Percentiles rank a stretch among this genome's conserved stretches.
Evolutionary conservation across 495 filamentous ascomycete species (phyloP).

Genomic region (Annulohypoxylon moriforme): DNA sequence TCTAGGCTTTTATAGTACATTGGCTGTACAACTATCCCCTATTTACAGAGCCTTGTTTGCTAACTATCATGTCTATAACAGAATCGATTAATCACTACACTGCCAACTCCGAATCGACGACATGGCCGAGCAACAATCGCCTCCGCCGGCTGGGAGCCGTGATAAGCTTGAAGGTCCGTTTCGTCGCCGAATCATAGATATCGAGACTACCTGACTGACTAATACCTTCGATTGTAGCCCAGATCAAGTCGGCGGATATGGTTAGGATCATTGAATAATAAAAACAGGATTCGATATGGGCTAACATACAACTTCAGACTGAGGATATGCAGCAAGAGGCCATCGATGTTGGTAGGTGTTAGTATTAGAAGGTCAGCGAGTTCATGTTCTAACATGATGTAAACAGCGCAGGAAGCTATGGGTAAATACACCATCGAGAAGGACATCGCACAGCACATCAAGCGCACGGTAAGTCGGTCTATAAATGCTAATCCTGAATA

Average conservation of each 20-base stretch:
- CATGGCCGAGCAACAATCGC: slow-evolving; percentile 47
- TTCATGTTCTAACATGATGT: slow-evolving; percentile 12
- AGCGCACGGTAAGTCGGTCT: slow-evolving; percentile 78
- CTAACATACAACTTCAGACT: slow-evolving; percentile 67
- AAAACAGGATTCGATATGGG: background rate
- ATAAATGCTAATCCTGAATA: background rate
- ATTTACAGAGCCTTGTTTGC: background rate
- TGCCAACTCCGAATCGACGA: slow-evolving; percentile 5
- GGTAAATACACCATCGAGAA: slow-evolving; percentile 93
- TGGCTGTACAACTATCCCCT: background rate
- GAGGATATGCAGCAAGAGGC: slow-evolving; percentile 97
- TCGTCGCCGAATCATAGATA: background rate
- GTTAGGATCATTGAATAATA: slow-evolving; percentile 62
- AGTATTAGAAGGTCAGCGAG: background rate
- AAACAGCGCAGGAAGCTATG: slow-evolving; percentile 90
- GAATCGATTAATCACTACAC: background rate
- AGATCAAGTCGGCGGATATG: slow-evolving; percentile 98
- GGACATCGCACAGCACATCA: slow-evolving; percentile 98
- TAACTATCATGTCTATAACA: slow-evolving; percentile 5
- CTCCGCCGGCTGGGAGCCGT: slow-evolving; percentile 37
- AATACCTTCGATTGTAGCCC: slow-evolving; percentile 64
- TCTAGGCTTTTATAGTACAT: background rate
- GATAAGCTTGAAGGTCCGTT: slow-evolving; percentile 50
- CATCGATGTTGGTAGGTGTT: slow-evolving; percentile 86
- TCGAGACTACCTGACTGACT: slow-evolving; percentile 30